Conservation (phyloP, 768 basidiomycete species). For the Naganishia vishniacii region DNA sequence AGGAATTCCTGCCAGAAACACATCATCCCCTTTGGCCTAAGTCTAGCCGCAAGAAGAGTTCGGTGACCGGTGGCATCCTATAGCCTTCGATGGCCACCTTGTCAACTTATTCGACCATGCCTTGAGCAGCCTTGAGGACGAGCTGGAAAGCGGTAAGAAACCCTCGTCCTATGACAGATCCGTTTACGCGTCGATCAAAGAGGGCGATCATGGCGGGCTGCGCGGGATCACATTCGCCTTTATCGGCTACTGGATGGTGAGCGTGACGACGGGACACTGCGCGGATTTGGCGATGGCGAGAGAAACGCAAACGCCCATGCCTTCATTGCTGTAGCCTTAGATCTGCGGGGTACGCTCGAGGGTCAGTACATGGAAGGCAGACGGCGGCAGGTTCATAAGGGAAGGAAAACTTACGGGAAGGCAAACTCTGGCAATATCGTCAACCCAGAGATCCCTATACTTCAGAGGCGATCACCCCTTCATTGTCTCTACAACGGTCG, state of each 20-base stretch:
- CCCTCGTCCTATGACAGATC: neutral
- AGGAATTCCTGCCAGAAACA: neutral
- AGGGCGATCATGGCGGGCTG: neutral
- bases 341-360: neutral
- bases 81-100: neutral
- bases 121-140: neutral
- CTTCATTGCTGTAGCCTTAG: neutral
- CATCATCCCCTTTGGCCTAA: neutral
- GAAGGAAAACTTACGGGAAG: neutral
- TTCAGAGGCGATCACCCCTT: neutral
- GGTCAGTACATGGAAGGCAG: neutral
- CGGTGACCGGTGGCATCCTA: neutral
- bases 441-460: neutral
- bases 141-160: neutral
- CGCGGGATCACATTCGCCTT: neutral
- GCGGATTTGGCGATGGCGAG: neutral
- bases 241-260: neutral
- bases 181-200: neutral
- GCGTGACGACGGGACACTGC: neutral
- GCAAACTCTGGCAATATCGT: neutral
- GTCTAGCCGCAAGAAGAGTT: neutral
- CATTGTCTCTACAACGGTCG: neutral
- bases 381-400: no score
- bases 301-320: neutral
- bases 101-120: neutral